phyloP scores from a whole-genome alignment of 1,284 basidiomycete genomes.

The Vanrija sp. region DNA sequence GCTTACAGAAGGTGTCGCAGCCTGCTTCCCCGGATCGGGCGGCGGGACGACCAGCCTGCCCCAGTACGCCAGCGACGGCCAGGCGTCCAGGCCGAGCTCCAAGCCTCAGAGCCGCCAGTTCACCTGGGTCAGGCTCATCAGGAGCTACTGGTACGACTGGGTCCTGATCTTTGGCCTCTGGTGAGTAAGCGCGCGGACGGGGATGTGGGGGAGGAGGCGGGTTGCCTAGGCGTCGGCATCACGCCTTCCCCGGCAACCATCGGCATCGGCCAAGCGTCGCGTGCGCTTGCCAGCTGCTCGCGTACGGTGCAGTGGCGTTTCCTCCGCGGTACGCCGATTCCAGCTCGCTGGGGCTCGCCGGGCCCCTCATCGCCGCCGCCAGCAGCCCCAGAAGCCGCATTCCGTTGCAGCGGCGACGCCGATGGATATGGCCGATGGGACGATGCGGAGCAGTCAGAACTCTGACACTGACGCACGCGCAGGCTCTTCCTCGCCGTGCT shows the following conservation, averaged over 20 bases:
- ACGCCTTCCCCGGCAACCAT: too few relatives aligned
- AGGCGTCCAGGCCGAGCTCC: neutral
- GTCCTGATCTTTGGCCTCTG: slow-evolving; percentile 63
- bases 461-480: neutral
- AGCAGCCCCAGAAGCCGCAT: too few relatives aligned
- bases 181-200: slow-evolving; percentile 52
- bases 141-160: slow-evolving; percentile 53
- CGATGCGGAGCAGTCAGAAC: neutral
- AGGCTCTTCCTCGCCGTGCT: slow-evolving; percentile 67
- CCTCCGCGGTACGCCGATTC: too few relatives aligned
- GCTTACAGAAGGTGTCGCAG: neutral
- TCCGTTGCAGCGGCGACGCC: too few relatives aligned
- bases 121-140: slow-evolving; percentile 13
- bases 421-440: too few relatives aligned
- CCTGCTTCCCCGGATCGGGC: slow-evolving; percentile 3
- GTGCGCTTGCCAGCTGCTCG: too few relatives aligned
- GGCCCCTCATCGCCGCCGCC: too few relatives aligned
- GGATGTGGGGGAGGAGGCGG: too few relatives aligned
- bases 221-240: too few relatives aligned
- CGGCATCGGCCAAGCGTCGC: too few relatives aligned
- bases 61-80: neutral
- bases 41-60: neutral
- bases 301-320: too few relatives aligned
- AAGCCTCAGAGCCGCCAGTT: slow-evolving; percentile 5
- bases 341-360: too few relatives aligned